Evolutionary conservation across 768 basidiomycete genomes (phyloP).

Genomic region (Cubamyces sp.): DNA sequence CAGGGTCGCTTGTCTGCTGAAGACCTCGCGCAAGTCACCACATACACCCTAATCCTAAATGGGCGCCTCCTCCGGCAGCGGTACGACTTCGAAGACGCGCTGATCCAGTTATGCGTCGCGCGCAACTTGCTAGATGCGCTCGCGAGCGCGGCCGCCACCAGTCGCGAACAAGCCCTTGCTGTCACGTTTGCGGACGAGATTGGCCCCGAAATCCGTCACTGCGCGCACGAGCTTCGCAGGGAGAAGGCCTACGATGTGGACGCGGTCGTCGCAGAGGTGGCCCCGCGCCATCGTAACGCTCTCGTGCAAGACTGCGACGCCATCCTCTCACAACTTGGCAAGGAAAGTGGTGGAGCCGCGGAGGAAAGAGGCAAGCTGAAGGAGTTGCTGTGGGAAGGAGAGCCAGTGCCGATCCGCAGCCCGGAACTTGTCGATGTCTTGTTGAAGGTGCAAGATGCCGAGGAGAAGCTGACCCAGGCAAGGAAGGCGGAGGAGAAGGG

Average conservation of each 20-base stretch:
- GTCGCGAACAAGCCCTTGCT: slow-evolving; percentile 86
- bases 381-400: slow-evolving; percentile 76
- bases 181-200: slow-evolving; percentile 84
- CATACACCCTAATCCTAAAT: slow-evolving; percentile 80
- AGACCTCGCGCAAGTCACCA: slow-evolving; percentile 67
- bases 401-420: slow-evolving; percentile 82
- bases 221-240: slow-evolving; percentile 85
- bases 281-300: slow-evolving; percentile 56
- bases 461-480: slow-evolving; percentile 55
- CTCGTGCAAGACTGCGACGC: slow-evolving; percentile 67
- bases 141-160: slow-evolving; percentile 63
- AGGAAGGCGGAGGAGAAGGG: slow-evolving; percentile 29
- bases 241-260: slow-evolving; percentile 82
- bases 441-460: slow-evolving; percentile 79
- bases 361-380: slow-evolving; percentile 58
- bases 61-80: slow-evolving; percentile 83
- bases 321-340: slow-evolving; percentile 54
- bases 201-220: slow-evolving; percentile 89
- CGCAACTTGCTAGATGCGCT: slow-evolving; percentile 71
- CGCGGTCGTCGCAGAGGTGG: slow-evolving; percentile 67
- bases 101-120: slow-evolving; percentile 81
- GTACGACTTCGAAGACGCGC: slow-evolving; percentile 73
- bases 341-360: slow-evolving; percentile 44
- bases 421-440: slow-evolving; percentile 91
- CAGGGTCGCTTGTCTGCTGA: slow-evolving; percentile 56